Percentiles rank a stretch among this genome's conserved stretches.
phyloP scores from a whole-genome alignment of 2,329 filamentous ascomycete genomes.

The Cyanodermella asteris region DNA sequence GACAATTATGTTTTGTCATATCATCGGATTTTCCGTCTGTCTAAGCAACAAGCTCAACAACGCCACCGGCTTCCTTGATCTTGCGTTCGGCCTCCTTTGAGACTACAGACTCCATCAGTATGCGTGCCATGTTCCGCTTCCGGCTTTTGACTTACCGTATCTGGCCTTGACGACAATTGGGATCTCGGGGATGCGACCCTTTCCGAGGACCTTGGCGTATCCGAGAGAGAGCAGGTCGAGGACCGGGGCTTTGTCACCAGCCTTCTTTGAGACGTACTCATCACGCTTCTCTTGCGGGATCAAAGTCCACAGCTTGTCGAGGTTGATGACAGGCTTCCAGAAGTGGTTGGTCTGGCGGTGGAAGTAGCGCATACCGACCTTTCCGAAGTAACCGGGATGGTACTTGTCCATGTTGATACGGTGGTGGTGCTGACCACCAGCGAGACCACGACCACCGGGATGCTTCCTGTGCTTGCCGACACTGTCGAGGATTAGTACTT shows the following conservation, averaged over 20 bases:
- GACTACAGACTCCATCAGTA: too few species aligned
- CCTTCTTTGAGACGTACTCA: constrained; percentile 60
- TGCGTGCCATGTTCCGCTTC: too few species aligned
- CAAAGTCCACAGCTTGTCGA: constrained; percentile 97
- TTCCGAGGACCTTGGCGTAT: constrained; percentile 97
- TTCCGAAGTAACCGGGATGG: constrained; percentile 98
- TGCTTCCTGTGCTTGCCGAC: constrained; percentile 97
- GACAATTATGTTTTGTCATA: neutral
- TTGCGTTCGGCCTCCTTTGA: constrained; percentile 93
- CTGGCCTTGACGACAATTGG: constrained; percentile 86
- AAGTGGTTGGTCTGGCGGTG: constrained; percentile 88
- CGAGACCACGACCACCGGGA: constrained; percentile 60
- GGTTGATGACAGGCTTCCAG: constrained; percentile 98
- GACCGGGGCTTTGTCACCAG: constrained; percentile 84
- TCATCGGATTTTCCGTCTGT: neutral
- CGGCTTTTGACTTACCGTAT: too few species aligned
- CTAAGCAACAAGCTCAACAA: constrained; percentile 88
- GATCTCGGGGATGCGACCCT: constrained; percentile 84
- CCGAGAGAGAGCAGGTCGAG: constrained; percentile 93
- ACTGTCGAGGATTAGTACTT: too few species aligned
- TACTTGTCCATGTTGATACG: constrained; percentile 82
- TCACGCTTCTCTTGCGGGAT: constrained; percentile 84
- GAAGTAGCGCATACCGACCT: constrained; percentile 83
- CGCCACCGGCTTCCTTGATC: constrained; percentile 94
- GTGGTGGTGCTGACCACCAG: constrained; percentile 99